A percentile compares a stretch with the other conserved stretches of the same genome.
These are phyloP conservation scores for Periconia sp. DNA, from an alignment of 2,329 filamentous ascomycete genomes.

Conservation along the genomic window DNA sequence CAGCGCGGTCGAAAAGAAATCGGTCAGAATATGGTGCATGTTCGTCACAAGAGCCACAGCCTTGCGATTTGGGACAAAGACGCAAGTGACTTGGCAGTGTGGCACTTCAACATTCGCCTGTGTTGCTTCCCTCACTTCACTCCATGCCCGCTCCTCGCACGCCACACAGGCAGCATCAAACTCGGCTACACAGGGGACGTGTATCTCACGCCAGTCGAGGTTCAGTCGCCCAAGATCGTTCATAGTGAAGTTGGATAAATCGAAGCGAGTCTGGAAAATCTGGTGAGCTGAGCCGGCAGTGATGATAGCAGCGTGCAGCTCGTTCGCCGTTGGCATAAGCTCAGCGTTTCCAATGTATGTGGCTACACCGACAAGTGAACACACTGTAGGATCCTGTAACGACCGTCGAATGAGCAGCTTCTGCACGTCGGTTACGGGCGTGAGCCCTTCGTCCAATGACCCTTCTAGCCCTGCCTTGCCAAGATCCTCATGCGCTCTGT, in stretches of 20 bases:
- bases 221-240: constrained; percentile 4
- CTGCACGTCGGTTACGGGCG: constrained; percentile 1
- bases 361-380: constrained; percentile 1
- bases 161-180: constrained; percentile 5
- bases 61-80: constrained; percentile 6
- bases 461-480: neutral
- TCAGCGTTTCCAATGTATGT: constrained; percentile 3
- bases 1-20: constrained; percentile 3
- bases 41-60: constrained; percentile 6
- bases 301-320: constrained; percentile 3
- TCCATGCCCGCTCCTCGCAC: constrained; percentile 6
- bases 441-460: neutral
- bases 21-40: constrained; percentile 7
- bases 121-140: neutral
- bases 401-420: neutral
- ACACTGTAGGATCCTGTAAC: neutral
- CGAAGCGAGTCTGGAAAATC: constrained; percentile 8
- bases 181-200: constrained; percentile 1
- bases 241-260: constrained; percentile 1
- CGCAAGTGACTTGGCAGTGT: constrained; percentile 8
- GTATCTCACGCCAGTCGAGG: constrained; percentile 5
- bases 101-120: constrained; percentile 3
- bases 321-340: constrained; percentile 1
- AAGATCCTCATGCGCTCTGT: neutral
- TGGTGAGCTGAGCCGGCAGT: constrained; percentile 4